A percentile compares a stretch with the other conserved stretches of the same genome.
Evolutionary conservation across 2,329 filamentous ascomycete genomes (phyloP).

Genomic region (Zymoseptoria ardabiliae): DNA sequence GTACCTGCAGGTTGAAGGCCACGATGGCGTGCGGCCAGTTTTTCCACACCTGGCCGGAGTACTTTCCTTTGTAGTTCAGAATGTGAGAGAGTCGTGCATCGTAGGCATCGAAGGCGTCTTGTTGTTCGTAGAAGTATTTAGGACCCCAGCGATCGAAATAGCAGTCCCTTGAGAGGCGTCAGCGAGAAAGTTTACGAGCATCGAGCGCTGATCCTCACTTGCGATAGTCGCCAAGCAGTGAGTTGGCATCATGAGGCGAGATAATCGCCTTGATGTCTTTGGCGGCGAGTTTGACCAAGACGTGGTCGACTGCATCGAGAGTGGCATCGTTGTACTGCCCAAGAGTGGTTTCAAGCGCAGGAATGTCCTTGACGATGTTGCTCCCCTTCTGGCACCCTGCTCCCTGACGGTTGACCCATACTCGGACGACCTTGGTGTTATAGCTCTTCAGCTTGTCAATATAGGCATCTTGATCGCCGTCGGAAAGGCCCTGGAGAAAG

Average conservation of each 20-base stretch:
- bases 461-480: conserved; percentile 2
- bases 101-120: conserved; percentile 4
- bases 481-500: neutral
- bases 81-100: conserved; percentile 6
- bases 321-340: conserved; percentile 3
- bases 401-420: conserved; percentile 3
- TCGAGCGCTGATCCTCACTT: neutral
- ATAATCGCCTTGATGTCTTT: conserved; percentile 7
- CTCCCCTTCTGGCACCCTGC: conserved; percentile 6
- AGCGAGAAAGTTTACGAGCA: neutral
- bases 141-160: conserved; percentile 5
- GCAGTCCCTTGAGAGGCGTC: neutral
- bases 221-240: conserved; percentile 3
- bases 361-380: conserved; percentile 2
- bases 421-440: conserved; percentile 3
- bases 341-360: conserved; percentile 4
- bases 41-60: conserved; percentile 10
- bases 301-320: conserved; percentile 4
- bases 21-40: conserved; percentile 10
- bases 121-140: conserved; percentile 3
- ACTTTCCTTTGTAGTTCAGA: conserved; percentile 5
- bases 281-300: conserved; percentile 4
- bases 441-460: conserved; percentile 1
- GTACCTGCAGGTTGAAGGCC: conserved; percentile 8
- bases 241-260: conserved; percentile 6